Evolutionary conservation across 208 protist species (phyloP).

Genomic region (Leishmania aethiopica): DNA sequence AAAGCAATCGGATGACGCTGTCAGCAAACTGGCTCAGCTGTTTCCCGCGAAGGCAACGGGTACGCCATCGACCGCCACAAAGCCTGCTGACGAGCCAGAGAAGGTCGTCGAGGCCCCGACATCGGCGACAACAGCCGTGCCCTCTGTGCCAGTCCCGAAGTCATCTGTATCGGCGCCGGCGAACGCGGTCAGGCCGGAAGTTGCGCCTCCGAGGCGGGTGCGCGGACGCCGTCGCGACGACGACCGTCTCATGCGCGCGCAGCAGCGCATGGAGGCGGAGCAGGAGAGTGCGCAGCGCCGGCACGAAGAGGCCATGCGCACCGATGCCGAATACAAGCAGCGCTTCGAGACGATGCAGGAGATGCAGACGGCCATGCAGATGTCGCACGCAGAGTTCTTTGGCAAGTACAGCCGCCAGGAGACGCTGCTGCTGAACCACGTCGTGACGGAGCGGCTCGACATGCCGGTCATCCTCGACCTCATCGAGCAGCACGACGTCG

Average conservation of each 20-base stretch:
- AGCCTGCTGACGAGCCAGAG: background rate
- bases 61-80: background rate
- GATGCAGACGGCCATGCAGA: slow-evolving; percentile 54
- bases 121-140: background rate
- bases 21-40: slow-evolving; percentile 29
- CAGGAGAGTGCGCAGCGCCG: slow-evolving; percentile 42
- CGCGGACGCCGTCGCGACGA: slow-evolving; percentile 41
- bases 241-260: slow-evolving; percentile 23
- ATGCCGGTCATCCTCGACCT: slow-evolving; percentile 80
- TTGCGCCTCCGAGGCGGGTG: slow-evolving; percentile 18
- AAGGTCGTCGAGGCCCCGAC: background rate
- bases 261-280: slow-evolving; percentile 45
- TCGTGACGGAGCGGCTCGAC: slow-evolving; percentile 77
- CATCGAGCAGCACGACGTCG: slow-evolving; percentile 84
- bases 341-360: slow-evolving; percentile 69
- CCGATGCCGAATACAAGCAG: slow-evolving; percentile 74
- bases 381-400: slow-evolving; percentile 49
- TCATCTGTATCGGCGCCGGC: background rate
- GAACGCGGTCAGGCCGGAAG: background rate
- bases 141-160: background rate
- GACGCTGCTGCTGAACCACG: slow-evolving; percentile 40
- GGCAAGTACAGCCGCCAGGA: slow-evolving; percentile 58
- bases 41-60: slow-evolving; percentile 27
- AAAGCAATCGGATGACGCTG: slow-evolving; percentile 12
- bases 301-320: slow-evolving; percentile 71